Evolutionary conservation across 495 filamentous ascomycete genomes (phyloP), one percentile per base, ranked within the genome.

Genomic region (Penicillium bovifimosum): DNA sequence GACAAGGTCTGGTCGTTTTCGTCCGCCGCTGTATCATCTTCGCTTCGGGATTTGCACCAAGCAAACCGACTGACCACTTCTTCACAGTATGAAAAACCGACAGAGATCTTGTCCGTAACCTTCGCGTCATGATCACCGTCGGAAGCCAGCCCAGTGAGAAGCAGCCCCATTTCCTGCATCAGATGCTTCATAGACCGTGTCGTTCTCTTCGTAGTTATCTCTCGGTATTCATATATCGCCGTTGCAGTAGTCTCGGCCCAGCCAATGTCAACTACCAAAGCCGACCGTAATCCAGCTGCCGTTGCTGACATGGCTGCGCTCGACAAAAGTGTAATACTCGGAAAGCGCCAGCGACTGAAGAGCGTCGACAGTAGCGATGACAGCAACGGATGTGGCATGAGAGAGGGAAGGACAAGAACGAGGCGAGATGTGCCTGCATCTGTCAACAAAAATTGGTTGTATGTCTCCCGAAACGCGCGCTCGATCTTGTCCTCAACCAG

Each of bases 401-500:
- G 70, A 13, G 92, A 86, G 1, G 91, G 88, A 9, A 96, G 56
- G 4, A 87, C 79, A 31, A 96, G 78, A 53, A 93, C 73, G 54
- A 85, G 76, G 53, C 88, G 81, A 26, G 89, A 80, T 42, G 86
- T 83, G 2, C 84, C 86, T 62, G 91, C 86, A 35, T 89, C 82
- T 16, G 76, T 74, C 48, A 96, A 76, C 34, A 96, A 70, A 67
- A 86, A 86, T 77, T 89, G 91, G 53, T 85, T 87, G 63, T 89
- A 90, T n/a, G 87, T 86, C 52, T 91, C 85, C 48, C 92, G 81
- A 59, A 96, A 68, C 18, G 83, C 83, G 43, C 90, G 77, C 67
- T 96, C 93, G 27, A 97, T 78, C 68, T 90, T 92, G 67, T 97
- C 92, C 47, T 86, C 84, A 5, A 96, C 81, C 43, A 96, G 70